Percentiles rank a stretch among this genome's conserved stretches.
Evolutionary conservation across 148 eudicot species (phyloP).

Genomic region (Linanthus parryae): DNA sequence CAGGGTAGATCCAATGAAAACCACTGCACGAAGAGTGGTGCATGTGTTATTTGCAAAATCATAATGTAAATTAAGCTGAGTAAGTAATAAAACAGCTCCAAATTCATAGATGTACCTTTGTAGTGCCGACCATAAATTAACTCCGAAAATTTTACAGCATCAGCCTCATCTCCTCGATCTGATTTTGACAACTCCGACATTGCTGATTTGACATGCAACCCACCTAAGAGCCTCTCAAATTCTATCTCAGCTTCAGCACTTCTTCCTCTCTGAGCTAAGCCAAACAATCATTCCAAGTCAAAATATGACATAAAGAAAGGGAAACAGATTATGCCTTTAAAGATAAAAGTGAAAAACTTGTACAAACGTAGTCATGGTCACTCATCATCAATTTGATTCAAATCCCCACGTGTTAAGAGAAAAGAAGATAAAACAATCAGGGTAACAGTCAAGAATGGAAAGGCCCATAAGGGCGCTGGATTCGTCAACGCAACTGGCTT

Average conservation of each 20-base stretch:
- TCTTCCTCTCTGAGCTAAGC: conserved; percentile 61
- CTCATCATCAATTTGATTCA: background rate
- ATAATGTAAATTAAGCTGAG: background rate
- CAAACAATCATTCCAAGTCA: conserved; percentile 10
- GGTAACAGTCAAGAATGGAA: too few relatives aligned
- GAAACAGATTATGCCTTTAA: background rate
- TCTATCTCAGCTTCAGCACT: conserved; percentile 60
- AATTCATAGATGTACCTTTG: conserved; percentile 28
- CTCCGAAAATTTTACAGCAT: conserved; percentile 49
- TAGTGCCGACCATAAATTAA: conserved; percentile 56
- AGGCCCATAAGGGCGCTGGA: too few relatives aligned
- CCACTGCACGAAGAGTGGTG: conserved; percentile 47
- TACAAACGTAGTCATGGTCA: background rate
- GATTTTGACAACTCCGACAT: conserved; percentile 64
- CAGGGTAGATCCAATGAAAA: conserved; percentile 70
- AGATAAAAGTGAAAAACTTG: background rate
- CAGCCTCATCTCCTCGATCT: conserved; percentile 64
- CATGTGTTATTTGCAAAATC: background rate
- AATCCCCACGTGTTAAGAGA: too few relatives aligned
- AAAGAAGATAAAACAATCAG: too few relatives aligned
- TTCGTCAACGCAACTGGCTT: too few relatives aligned
- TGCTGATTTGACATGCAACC: conserved; percentile 57
- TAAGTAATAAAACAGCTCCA: background rate
- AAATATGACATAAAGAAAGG: background rate
- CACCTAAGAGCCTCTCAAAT: conserved; percentile 68